phyloP scores from a whole-genome alignment of 768 basidiomycete genomes.

The Mycena chlorophos region DNA sequence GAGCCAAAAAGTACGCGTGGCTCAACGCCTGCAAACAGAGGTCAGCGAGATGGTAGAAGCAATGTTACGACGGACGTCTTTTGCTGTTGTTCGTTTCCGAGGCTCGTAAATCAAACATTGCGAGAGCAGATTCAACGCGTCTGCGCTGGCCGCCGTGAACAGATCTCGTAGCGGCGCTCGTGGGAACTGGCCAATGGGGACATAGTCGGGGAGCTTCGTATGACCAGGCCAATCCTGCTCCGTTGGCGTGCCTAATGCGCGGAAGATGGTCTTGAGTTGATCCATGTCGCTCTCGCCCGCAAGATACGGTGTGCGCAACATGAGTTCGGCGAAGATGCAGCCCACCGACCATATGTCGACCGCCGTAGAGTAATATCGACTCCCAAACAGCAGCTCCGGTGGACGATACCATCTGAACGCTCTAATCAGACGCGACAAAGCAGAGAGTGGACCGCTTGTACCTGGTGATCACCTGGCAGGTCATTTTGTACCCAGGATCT shows the following conservation, averaged over 20 bases:
- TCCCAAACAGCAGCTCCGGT: constrained; percentile 90
- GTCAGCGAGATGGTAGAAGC: not conserved
- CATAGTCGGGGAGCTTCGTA: constrained; percentile 86
- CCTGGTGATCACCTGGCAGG: constrained; percentile 97
- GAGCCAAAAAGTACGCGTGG: constrained; percentile 84
- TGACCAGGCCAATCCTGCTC: constrained; percentile 98
- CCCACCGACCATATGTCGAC: constrained; percentile 98
- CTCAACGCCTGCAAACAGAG: constrained; percentile 61
- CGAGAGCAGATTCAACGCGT: constrained; percentile 79
- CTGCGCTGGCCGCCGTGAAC: constrained; percentile 87
- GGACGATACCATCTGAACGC: constrained; percentile 92
- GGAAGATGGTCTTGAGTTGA: constrained; percentile 91
- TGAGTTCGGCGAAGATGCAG: constrained; percentile 96
- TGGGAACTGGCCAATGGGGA: constrained; percentile 83
- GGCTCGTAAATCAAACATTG: constrained; percentile 88
- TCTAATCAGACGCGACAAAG: not conserved
- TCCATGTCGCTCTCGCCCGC: constrained; percentile 97
- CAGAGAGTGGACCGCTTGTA: constrained; percentile 36
- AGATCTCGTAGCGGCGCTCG: constrained; percentile 80
- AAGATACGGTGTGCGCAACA: constrained; percentile 93
- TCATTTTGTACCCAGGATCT: constrained; percentile 96
- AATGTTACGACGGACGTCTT: constrained; percentile 54
- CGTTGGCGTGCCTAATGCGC: constrained; percentile 92
- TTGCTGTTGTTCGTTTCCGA: constrained; percentile 72
- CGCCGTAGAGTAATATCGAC: constrained; percentile 85